Conservation (phyloP, 1,284 basidiomycete species). For the Neolentinus lepideus region DNA sequence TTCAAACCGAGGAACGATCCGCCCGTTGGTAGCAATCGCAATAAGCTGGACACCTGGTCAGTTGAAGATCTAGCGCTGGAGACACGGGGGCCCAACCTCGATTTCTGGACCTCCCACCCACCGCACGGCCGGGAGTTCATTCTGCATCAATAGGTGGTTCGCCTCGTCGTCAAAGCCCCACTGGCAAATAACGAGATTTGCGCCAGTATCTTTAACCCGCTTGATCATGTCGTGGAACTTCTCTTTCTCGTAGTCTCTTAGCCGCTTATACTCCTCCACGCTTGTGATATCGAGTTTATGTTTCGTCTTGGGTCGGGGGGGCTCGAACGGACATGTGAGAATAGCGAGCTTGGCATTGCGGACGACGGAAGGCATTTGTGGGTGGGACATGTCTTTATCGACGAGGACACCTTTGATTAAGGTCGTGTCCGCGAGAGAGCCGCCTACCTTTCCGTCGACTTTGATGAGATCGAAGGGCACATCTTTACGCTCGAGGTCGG, state of each 20-base stretch:
- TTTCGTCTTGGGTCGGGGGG: conserved; percentile 98
- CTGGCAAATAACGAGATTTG: conserved; percentile 98
- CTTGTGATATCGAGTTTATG: conserved; percentile 97
- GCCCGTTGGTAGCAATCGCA: conserved; percentile 96
- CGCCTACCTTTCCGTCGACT: conserved; percentile 98
- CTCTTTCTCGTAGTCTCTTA: conserved; percentile 91
- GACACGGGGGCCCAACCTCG: conserved; percentile 73
- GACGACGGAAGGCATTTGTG: conserved; percentile 92
- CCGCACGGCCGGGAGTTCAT: conserved; percentile 94
- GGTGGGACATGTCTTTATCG: conserved; percentile 99
- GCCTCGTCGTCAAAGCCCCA: conserved; percentile 99
- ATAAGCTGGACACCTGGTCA: conserved; percentile 58
- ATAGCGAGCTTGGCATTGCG: conserved; percentile 92
- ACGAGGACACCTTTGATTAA: conserved; percentile 95
- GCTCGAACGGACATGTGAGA: conserved; percentile 98
- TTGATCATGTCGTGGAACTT: conserved; percentile 98
- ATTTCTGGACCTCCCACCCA: conserved; percentile 99
- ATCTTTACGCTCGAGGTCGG: conserved; percentile 90
- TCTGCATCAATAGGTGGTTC: conserved; percentile 97
- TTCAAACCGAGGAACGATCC: conserved; percentile 97
- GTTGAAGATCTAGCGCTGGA: neutral
- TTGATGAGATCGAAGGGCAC: conserved; percentile 99
- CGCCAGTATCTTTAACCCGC: conserved; percentile 95
- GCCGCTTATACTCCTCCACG: conserved; percentile 97
- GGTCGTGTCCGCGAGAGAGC: conserved; percentile 89